These are phyloP conservation scores for Mycena pura DNA, from an alignment of 768 basidiomycete species.

Conservation along the genomic window DNA sequence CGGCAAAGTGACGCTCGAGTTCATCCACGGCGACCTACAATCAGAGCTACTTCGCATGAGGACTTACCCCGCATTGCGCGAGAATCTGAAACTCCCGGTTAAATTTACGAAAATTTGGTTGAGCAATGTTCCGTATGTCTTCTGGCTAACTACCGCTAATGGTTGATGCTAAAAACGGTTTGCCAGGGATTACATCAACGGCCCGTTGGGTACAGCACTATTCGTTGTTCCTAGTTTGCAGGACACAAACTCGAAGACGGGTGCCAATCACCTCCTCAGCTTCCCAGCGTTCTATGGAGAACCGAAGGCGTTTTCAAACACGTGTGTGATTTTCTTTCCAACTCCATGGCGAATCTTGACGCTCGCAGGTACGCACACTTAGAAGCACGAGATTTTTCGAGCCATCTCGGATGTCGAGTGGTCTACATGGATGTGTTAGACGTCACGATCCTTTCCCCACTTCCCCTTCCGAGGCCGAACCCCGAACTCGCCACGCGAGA, in stretches of 20 bases:
- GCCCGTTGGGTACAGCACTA: neutral
- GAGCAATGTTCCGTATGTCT: slow-evolving; percentile 2
- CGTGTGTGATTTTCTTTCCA: neutral
- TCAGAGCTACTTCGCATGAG: neutral
- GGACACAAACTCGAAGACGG: neutral
- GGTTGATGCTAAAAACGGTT: neutral
- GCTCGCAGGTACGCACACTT: neutral
- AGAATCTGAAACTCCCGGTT: neutral
- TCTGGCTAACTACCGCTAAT: neutral
- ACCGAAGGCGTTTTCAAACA: neutral
- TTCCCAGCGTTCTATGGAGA: neutral
- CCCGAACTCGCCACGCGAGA: neutral
- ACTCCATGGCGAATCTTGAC: neutral
- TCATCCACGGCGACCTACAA: neutral
- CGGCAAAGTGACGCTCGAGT: neutral
- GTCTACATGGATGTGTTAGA: neutral
- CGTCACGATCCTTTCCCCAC: neutral
- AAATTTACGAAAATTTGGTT: neutral
- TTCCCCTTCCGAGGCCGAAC: neutral
- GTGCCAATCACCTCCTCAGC: slow-evolving; percentile 4
- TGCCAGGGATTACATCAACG: neutral
- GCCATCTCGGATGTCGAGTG: neutral
- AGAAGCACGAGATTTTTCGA: neutral
- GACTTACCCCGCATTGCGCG: neutral
- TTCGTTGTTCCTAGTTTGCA: neutral